phyloP scores from a whole-genome alignment of 2,329 filamentous ascomycete genomes.

The Metarhizium sp. region DNA sequence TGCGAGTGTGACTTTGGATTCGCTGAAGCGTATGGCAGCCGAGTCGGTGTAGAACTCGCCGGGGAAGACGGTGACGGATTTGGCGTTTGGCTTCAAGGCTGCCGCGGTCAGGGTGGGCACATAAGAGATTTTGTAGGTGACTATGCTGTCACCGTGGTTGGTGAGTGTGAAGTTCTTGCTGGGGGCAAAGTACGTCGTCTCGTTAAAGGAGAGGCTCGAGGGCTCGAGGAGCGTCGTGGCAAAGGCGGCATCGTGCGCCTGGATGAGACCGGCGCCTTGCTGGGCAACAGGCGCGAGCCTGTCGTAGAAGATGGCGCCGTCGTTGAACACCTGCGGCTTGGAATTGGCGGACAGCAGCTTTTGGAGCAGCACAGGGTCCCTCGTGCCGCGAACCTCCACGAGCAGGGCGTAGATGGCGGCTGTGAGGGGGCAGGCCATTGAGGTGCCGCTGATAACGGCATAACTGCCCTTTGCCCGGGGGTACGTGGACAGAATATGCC shows the following conservation, averaged over 20 bases:
- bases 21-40: background rate
- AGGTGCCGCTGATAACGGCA: slow-evolving; percentile 8
- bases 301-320: slow-evolving; percentile 24
- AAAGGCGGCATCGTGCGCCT: slow-evolving; percentile 49
- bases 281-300: slow-evolving; percentile 47
- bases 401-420: slow-evolving; percentile 9
- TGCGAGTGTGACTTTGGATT: background rate
- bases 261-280: slow-evolving; percentile 51
- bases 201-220: slow-evolving; percentile 52
- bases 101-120: slow-evolving; percentile 37
- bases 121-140: slow-evolving; percentile 39
- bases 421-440: slow-evolving; percentile 10
- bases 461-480: slow-evolving; percentile 7
- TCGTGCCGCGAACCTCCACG: slow-evolving; percentile 34
- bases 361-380: slow-evolving; percentile 38
- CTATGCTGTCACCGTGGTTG: slow-evolving; percentile 34
- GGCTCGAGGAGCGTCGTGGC: slow-evolving; percentile 42
- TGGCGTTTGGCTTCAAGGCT: slow-evolving; percentile 19
- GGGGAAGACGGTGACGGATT: background rate
- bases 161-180: slow-evolving; percentile 37
- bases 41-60: background rate
- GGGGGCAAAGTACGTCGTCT: slow-evolving; percentile 35
- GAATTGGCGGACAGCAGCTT: slow-evolving; percentile 40
- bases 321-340: slow-evolving; percentile 39
- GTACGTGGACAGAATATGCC: slow-evolving; percentile 12